A percentile compares a stretch with the other conserved stretches of the same genome.
Evolutionary conservation across 2,329 filamentous ascomycete species (phyloP).

Genomic region (Claviceps digitariae): DNA sequence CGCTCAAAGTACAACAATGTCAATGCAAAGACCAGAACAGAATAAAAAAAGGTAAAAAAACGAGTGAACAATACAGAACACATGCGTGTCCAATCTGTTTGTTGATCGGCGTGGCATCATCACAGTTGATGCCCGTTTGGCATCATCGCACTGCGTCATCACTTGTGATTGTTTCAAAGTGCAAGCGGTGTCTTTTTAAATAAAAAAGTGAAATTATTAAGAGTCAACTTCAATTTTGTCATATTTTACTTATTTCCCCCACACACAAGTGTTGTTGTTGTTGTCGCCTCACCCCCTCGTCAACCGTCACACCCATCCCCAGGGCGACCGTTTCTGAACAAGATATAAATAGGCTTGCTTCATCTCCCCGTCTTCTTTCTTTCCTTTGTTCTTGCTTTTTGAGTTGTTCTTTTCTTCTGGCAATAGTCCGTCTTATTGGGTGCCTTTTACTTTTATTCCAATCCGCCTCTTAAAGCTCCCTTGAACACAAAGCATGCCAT

Average conservation of each 20-base stretch:
- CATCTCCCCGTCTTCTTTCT: background rate
- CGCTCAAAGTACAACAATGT: background rate
- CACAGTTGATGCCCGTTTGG: background rate
- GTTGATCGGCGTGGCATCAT: background rate
- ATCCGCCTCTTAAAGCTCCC: background rate
- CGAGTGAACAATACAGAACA: background rate
- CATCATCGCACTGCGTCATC: too few relatives aligned
- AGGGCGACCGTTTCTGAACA: background rate
- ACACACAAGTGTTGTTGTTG: too few relatives aligned
- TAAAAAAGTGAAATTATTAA: too few relatives aligned
- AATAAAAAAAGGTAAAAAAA: background rate
- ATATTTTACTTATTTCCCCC: background rate
- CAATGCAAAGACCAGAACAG: too few relatives aligned
- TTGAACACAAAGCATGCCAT: background rate
- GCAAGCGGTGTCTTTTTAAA: too few relatives aligned
- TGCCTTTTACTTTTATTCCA: background rate
- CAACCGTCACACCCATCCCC: background rate
- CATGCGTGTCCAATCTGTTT: background rate
- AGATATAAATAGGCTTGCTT: background rate
- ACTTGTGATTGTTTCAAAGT: too few relatives aligned
- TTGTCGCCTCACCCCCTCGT: background rate
- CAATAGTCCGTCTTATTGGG: background rate
- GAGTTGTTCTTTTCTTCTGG: background rate
- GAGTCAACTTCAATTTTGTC: background rate
- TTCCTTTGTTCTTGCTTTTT: background rate